Evolutionary conservation across 2,329 filamentous ascomycete genomes (phyloP), one percentile per base, ranked within the genome.

Genomic region (Sporothrix euskadiensis): DNA sequence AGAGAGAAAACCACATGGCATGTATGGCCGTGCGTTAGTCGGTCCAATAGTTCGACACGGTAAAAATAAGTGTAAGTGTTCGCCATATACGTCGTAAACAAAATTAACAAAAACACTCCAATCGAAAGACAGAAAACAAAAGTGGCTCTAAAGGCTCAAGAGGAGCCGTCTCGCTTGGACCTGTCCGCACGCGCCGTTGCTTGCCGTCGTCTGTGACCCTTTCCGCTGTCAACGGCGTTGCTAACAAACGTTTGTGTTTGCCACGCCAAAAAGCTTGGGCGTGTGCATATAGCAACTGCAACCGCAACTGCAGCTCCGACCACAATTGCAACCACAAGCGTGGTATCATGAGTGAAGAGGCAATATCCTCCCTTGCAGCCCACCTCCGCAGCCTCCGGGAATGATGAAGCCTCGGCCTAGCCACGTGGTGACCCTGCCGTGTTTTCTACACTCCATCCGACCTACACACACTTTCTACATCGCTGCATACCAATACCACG

Each of bases 91-190:
- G n/a, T n/a, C n/a, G n/a, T n/a, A 14, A 49, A 14, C 44, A 63
- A 63, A 63, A 10, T 56, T 4, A 56, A 56, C 10, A 56, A 12
- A 8, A 26, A 30, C 22, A 56, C 10, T 4, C 9, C 41, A 10
- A 19, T 49, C 26, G 26, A 26, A 49, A 14, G 6, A 57, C 41
- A 41, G 1, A 63, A 56, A 30, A 30, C 3, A 14, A 63, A 35
- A 35, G 32, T 61, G n/a, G 54, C 54, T 57, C 10, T 4, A 4
- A 12, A 65, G 4, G 19, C 8, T 26, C 32, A n/a, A 65, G 10
- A 47, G 39, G 41, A 65, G 39, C 61, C 61, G 61, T 65, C 61
- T 16, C 61, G 61, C 61, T 47, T 30, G 12, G 61, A 10, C 35
- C 61, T 39, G n/a, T 47, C 61, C 39, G 61, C n/a, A 26, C 57